Evolutionary conservation across 176 grass and related monocot genomes (phyloP), one percentile per base, ranked within the genome.

Genomic region (Oryza meridionalis): DNA sequence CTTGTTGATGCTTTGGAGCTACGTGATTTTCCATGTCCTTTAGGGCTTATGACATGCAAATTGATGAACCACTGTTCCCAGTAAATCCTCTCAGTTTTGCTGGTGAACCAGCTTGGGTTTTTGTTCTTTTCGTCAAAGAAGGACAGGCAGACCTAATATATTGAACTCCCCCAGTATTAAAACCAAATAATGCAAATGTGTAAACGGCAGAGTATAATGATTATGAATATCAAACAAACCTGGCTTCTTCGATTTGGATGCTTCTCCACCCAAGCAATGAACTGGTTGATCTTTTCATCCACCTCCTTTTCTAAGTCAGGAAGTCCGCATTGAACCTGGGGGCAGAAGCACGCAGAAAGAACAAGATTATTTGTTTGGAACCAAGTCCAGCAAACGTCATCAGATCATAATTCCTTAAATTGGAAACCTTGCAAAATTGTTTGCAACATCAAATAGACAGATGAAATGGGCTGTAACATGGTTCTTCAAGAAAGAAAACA

Each of bases 1-100:
- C 82, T 90, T 59, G 72, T 47, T 10, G 76, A 75, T 42, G 88
- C 81, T 91, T 96, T 96, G 10, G 81, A 88, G 76, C 81, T 88
- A 35, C 74, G 91, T 64, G 90, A 87, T 85, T 91, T 93, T 37
- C 77, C 74, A 24, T 87, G 83, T 68, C 77, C 50, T 90, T 94
- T 98, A 33, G 89, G 89, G 87, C 68, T 89, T 67, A 69, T 27
- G 11, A 91, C 65, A 62, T 95, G 96, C 69, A 98, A 79, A 81
- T 88, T 96, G 78, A 98, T 88, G 75, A 93, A 90, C 93, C 93
- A 98, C 27, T 98, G 93, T 77, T 98, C 96, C 96, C 93, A 98
- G 76, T 92, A 90, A 69, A 90, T 80, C 13, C 81, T 90, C 74
- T 98, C 96, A 55, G 90, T 91, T 87, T 86, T 98, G 85, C 73